A percentile compares a stretch with the other conserved stretches of the same genome.
Evolutionary conservation across 768 basidiomycete species (phyloP).

Genomic region (Chalciporus pseudorubinellus): DNA sequence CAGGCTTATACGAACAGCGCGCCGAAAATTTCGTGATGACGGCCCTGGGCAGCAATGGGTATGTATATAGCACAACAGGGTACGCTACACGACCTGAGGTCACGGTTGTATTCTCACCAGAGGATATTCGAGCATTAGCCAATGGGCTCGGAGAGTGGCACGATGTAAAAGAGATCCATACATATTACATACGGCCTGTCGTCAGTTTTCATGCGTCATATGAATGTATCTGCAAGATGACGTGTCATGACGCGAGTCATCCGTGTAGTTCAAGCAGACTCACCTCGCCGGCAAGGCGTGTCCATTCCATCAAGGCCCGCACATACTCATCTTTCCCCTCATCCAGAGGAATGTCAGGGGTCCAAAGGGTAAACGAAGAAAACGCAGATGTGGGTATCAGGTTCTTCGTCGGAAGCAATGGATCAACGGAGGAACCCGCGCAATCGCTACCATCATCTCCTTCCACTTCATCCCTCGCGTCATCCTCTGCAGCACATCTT

Average conservation of each 20-base stretch:
- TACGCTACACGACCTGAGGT: too few species aligned
- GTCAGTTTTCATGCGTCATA: conserved; percentile 16
- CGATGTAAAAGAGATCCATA: too few species aligned
- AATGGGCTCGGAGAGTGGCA: too few species aligned
- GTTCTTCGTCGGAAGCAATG: conserved; percentile 23
- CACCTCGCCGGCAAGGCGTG: conserved; percentile 60
- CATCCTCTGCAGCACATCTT: conserved; percentile 29
- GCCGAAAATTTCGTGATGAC: too few species aligned
- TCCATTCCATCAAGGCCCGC: conserved; percentile 71
- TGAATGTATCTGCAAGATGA: conserved; percentile 24
- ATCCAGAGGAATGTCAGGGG: conserved; percentile 68
- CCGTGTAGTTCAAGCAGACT: conserved; percentile 9
- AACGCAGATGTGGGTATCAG: conserved; percentile 56
- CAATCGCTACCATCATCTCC: conserved; percentile 23
- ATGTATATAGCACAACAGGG: too few species aligned
- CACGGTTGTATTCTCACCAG: not conserved
- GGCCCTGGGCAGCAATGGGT: too few species aligned
- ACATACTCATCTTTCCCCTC: conserved; percentile 71
- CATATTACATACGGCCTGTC: too few species aligned
- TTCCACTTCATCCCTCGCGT: conserved; percentile 27
- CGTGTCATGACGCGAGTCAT: too few species aligned
- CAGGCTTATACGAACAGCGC: too few species aligned
- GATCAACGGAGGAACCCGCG: not conserved
- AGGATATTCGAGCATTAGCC: too few species aligned
- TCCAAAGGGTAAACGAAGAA: conserved; percentile 70